Conservation (phyloP, 306 rosid genomes). For the Cucurbita argyrosperma region DNA sequence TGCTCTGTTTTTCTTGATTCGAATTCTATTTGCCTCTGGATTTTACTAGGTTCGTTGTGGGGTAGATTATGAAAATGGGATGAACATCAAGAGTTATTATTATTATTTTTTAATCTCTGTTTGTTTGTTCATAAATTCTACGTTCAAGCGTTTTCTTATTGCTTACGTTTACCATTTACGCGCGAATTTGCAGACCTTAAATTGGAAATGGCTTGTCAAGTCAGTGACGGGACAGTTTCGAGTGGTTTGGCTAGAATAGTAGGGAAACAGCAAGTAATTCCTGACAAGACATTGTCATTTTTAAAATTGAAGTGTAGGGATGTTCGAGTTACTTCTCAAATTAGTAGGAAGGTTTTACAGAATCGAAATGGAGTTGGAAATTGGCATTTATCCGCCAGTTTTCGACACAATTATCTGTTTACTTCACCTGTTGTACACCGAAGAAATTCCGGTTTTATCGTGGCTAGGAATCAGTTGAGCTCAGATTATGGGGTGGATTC, state of each 20-base stretch:
- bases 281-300: slow-evolving; percentile 2
- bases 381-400: slow-evolving; percentile 7
- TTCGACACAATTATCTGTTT: background rate
- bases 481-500: slow-evolving; percentile 19
- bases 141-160: background rate
- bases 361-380: slow-evolving; percentile 11
- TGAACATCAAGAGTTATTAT: background rate
- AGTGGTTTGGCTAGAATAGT: slow-evolving; percentile 6
- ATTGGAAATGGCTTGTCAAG: slow-evolving; percentile 20
- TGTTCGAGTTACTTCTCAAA: background rate
- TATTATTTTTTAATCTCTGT: background rate
- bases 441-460: slow-evolving; percentile 12
- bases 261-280: background rate
- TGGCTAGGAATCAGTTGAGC: slow-evolving; percentile 21
- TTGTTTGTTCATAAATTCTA: background rate
- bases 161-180: background rate
- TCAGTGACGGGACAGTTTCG: slow-evolving; percentile 13
- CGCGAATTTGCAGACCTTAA: background rate
- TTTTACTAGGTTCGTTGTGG: background rate
- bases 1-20: slow-evolving; percentile 7
- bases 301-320: background rate
- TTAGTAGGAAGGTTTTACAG: slow-evolving; percentile 13
- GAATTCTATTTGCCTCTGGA: background rate
- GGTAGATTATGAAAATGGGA: background rate
- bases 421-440: slow-evolving; percentile 13